phyloP scores from a whole-genome alignment of 1,139 yeast genomes.

The Diutina ranongensis region DNA sequence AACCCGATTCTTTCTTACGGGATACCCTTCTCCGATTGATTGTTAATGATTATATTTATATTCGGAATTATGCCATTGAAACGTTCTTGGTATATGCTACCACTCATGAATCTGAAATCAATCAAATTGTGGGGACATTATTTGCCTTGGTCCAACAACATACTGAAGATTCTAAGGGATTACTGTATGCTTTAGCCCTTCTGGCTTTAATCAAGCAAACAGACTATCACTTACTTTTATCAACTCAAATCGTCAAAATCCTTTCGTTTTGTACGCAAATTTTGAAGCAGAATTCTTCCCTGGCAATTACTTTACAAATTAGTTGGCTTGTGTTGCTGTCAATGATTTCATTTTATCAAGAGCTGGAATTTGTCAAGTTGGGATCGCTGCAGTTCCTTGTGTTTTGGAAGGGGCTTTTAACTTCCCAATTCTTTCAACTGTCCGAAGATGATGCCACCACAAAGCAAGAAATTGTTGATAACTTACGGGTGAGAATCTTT shows the following conservation, averaged over 20 bases:
- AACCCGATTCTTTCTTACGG: slow-evolving; percentile 12
- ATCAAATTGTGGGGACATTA: slow-evolving; percentile 22
- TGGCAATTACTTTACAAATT: slow-evolving; percentile 7
- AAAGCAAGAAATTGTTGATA: slow-evolving; percentile 23
- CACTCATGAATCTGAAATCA: slow-evolving; percentile 25
- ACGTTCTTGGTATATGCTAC: slow-evolving; percentile 23
- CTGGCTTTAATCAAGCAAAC: slow-evolving; percentile 30
- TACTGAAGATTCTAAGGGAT: slow-evolving; percentile 16
- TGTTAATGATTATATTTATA: slow-evolving; percentile 23
- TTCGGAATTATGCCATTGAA: slow-evolving; percentile 25
- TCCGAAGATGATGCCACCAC: slow-evolving; percentile 10
- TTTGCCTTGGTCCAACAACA: slow-evolving; percentile 21
- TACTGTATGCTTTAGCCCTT: slow-evolving; percentile 26
- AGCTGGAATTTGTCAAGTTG: slow-evolving; percentile 47
- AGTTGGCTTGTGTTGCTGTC: slow-evolving; percentile 75
- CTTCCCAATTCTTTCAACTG: slow-evolving; percentile 21
- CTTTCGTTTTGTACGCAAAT: slow-evolving; percentile 38
- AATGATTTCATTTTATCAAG: slow-evolving; percentile 50
- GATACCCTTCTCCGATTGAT: slow-evolving; percentile 23
- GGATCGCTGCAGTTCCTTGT: slow-evolving; percentile 67
- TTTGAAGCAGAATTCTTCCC: slow-evolving; percentile 21
- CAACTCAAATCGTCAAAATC: slow-evolving; percentile 29
- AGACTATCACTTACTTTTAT: slow-evolving; percentile 26
- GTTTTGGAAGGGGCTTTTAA: slow-evolving; percentile 75
- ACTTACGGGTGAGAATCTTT: slow-evolving; percentile 35